Base-by-base conservation (phyloP, 176 grass and related monocot genomes). In the Avena atlantica region DNA sequence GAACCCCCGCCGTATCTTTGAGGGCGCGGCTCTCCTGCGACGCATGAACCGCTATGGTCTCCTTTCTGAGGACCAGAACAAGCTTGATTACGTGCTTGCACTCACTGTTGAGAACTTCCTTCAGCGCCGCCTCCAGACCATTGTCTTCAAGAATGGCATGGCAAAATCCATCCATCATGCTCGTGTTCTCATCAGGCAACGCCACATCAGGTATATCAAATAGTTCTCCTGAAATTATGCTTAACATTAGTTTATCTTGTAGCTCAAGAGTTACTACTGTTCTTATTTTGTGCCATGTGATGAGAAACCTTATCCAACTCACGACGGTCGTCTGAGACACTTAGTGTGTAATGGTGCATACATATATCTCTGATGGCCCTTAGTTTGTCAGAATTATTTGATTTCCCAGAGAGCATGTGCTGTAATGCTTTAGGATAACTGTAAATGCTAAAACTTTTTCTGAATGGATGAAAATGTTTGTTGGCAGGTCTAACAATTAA, bases 311-410 rank as follows among this genome's bases (percentile, higher is more conserved):
- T 78, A 59, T 88, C 70, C 80, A 93, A 76, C 90, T 89, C 91
- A 92, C 36, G 91, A 89, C 69, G 81, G 91, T 92, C 91, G 20
- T 92, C 87, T 92, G 84, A 92, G 91, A 92, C 87, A 92, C 87
- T 84, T 78, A 40, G 90, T 86, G 90, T 91, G 86, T 88, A 86
- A 88, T 91, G 90, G 66, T 91, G 90, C 78, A 91, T 70, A 76
- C 81, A 81, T 88, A 84, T 85, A 81, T 84, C 64, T 92, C 93
- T 93, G 93, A 95, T 93, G 91, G 20, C 70, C 72, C 55, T 34
- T 4, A 31, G 40, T 42, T 42, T 42, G 40, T 42, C 6, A 6
- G 40, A 42, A 42, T 7, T 42, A 42, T 42, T 42, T 42, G 40
- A 7, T 42, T 42, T 42, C 40, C 40, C 6, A 6, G 40, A 42